These are phyloP conservation scores for Boeremia exigua DNA, from an alignment of 2,329 filamentous ascomycete species.

Conservation along the genomic window DNA sequence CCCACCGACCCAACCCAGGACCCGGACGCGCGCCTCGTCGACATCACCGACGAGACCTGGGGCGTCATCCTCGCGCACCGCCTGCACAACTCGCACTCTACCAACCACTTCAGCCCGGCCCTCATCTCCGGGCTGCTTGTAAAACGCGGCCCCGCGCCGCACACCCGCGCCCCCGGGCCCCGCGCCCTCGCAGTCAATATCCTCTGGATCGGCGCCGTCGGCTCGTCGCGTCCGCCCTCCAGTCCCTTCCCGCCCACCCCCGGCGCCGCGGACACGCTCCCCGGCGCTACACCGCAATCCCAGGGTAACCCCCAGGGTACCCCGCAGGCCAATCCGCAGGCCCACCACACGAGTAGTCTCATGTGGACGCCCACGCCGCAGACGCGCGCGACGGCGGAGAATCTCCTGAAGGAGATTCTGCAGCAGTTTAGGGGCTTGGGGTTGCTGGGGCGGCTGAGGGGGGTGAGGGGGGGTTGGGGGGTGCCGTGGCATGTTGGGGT, in stretches of 20 bases:
- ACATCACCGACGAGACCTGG: slow-evolving; percentile 78
- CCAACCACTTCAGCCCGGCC: slow-evolving; percentile 43
- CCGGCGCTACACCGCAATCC: too few relatives aligned
- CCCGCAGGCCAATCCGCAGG: slow-evolving; percentile 3
- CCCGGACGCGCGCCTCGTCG: slow-evolving; percentile 72
- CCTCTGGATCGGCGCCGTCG: slow-evolving; percentile 54
- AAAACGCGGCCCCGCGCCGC: slow-evolving; percentile 45
- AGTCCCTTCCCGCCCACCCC: slow-evolving; percentile 38
- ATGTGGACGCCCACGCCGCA: slow-evolving; percentile 44
- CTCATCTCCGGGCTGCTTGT: slow-evolving; percentile 53
- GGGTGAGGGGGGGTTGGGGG: slow-evolving; percentile 62
- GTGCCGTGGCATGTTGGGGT: slow-evolving; percentile 80
- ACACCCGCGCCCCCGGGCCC: slow-evolving; percentile 24
- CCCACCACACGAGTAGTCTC: slow-evolving; percentile 36
- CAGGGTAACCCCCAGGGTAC: not conserved
- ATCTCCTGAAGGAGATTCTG: slow-evolving; percentile 72
- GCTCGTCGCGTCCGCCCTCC: slow-evolving; percentile 41
- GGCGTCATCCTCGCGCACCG: slow-evolving; percentile 72
- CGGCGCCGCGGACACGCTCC: slow-evolving; percentile 25
- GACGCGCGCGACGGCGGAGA: slow-evolving; percentile 57
- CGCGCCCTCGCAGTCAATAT: slow-evolving; percentile 52
- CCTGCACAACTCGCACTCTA: slow-evolving; percentile 46
- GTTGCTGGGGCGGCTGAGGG: slow-evolving; percentile 71
- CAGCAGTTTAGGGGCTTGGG: slow-evolving; percentile 72
- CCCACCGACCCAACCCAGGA: slow-evolving; percentile 56